Conservation (phyloP, 2,329 filamentous ascomycete genomes). For the Nannizziopsis arthrosporioides region DNA sequence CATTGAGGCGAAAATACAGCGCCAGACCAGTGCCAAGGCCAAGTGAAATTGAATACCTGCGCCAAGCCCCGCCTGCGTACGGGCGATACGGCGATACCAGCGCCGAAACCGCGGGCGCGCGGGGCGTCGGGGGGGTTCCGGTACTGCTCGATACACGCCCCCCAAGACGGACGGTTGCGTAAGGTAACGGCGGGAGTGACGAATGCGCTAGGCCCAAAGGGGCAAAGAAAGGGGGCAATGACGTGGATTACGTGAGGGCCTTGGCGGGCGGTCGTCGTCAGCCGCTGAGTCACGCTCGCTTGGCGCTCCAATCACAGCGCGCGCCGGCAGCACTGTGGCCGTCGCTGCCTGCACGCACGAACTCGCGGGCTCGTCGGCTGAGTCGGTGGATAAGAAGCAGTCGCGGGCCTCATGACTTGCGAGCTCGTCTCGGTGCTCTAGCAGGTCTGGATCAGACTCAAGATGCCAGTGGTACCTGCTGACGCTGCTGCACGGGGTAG, state of each 20-base stretch:
- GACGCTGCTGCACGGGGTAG: too few relatives aligned
- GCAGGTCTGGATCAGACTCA: too few relatives aligned
- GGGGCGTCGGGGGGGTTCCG: too few relatives aligned
- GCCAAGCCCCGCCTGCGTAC: constrained; percentile 1
- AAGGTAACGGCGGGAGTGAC: constrained; percentile 12
- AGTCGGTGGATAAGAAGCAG: too few relatives aligned
- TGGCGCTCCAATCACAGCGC: background rate
- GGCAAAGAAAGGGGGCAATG: constrained; percentile 1
- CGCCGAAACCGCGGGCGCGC: background rate
- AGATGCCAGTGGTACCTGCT: too few relatives aligned
- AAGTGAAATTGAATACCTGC: constrained; percentile 5
- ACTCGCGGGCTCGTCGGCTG: too few relatives aligned
- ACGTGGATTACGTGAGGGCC: constrained; percentile 2
- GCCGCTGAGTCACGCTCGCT: constrained; percentile 11
- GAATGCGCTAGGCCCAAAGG: constrained; percentile 10
- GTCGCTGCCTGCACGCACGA: background rate
- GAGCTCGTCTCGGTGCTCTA: too few relatives aligned
- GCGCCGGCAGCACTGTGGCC: background rate
- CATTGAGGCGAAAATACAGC: background rate
- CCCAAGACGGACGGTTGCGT: constrained; percentile 2
- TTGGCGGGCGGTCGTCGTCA: constrained; percentile 14
- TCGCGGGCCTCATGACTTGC: too few relatives aligned
- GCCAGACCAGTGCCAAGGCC: background rate
- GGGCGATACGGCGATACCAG: background rate
- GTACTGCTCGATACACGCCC: background rate